Percentiles rank a stretch among this genome's conserved stretches.
phyloP scores from a whole-genome alignment of 495 filamentous ascomycete species.

The Lophiotrema nucula region DNA sequence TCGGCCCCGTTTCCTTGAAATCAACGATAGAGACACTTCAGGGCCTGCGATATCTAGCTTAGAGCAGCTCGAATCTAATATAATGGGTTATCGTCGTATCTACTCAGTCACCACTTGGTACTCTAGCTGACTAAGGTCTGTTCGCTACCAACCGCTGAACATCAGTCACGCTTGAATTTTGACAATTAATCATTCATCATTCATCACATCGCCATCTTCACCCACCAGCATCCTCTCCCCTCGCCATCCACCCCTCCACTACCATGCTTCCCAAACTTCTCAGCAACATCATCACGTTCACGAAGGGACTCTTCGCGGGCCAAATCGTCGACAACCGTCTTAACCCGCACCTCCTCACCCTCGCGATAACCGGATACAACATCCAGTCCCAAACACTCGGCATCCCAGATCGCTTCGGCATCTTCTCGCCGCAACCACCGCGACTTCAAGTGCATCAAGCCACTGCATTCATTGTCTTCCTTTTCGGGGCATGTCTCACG shows the following conservation, averaged over 20 bases:
- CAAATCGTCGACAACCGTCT: conserved; percentile 40
- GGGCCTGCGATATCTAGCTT: too few relatives aligned
- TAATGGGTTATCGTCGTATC: too few relatives aligned
- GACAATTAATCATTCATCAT: not conserved
- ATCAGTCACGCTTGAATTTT: not conserved
- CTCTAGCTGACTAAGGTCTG: too few relatives aligned
- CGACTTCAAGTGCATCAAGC: conserved; percentile 35
- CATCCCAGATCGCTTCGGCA: conserved; percentile 37
- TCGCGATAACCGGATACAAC: conserved; percentile 37
- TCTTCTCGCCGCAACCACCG: conserved; percentile 39
- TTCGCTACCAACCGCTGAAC: not conserved
- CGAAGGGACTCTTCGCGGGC: conserved; percentile 16
- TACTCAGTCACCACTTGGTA: too few relatives aligned
- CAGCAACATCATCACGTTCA: not conserved
- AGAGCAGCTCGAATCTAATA: too few relatives aligned
- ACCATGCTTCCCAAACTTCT: conserved; percentile 24
- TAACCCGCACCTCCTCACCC: conserved; percentile 37
- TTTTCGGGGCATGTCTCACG: not conserved
- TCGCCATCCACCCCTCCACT: not conserved
- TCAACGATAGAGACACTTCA: too few relatives aligned
- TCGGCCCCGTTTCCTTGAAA: too few relatives aligned
- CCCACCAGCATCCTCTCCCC: not conserved
- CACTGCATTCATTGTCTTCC: not conserved
- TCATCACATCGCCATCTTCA: not conserved
- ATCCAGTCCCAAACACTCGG: conserved; percentile 38